Conservation (phyloP, 108 stramenopile genomes). For the Pseudonitzschia pungens region DNA sequence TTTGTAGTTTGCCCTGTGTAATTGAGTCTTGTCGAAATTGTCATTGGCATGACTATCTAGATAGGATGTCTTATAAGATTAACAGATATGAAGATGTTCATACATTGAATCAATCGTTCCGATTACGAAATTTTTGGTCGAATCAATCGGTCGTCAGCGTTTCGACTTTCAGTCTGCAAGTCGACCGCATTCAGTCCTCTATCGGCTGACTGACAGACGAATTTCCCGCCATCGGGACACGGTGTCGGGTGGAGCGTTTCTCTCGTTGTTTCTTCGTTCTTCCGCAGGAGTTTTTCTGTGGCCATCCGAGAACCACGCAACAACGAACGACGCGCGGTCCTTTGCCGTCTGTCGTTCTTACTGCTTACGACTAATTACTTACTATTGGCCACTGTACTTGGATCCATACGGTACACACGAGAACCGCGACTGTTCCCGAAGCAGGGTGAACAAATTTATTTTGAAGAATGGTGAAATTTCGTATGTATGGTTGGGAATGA, state of each 20-base stretch:
- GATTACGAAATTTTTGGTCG: neutral
- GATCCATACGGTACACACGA: neutral
- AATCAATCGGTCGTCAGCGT: neutral
- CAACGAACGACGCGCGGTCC: constrained; percentile 1
- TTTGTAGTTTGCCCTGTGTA: neutral
- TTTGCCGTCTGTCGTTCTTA: neutral
- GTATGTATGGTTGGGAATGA: constrained; percentile 1
- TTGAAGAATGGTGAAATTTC: neutral
- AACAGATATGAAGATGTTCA: neutral
- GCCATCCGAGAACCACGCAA: constrained; percentile 6
- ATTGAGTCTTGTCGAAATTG: neutral
- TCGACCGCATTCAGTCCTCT: neutral
- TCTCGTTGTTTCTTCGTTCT: neutral
- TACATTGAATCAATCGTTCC: neutral
- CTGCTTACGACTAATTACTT: neutral
- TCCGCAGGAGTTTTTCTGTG: neutral
- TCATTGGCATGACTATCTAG: neutral
- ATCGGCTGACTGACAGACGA: neutral
- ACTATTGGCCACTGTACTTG: neutral
- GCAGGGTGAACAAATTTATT: neutral
- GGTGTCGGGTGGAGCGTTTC: too few species aligned
- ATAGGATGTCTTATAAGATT: neutral
- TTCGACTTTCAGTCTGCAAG: neutral
- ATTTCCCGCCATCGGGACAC: neutral
- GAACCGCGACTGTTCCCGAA: constrained; percentile 1